Conservation (phyloP, 75 land plant genomes). For the Pseudotsuga menziesii region DNA sequence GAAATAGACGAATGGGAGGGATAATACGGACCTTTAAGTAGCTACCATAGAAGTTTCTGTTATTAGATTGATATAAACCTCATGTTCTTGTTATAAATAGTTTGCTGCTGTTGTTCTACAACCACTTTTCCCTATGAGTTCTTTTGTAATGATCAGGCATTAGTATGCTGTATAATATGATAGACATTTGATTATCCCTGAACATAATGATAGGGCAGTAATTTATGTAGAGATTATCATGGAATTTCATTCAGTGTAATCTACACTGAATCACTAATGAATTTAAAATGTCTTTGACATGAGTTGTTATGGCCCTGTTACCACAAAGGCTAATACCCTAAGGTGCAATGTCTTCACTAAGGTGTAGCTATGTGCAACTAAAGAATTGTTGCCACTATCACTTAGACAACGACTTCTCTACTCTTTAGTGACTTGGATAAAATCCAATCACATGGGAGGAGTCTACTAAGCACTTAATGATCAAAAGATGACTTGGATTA, state of each 20-base stretch:
- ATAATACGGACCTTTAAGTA: not conserved
- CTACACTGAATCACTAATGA: not conserved
- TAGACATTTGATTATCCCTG: too few species aligned
- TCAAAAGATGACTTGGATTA: too few species aligned
- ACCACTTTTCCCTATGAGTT: not conserved
- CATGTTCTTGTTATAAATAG: not conserved
- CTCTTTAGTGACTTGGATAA: too few species aligned
- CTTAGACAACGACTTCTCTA: too few species aligned
- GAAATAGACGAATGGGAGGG: not conserved
- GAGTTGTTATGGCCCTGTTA: too few species aligned
- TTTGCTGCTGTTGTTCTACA: not conserved
- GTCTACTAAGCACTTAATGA: too few species aligned
- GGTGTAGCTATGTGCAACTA: too few species aligned
- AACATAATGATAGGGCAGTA: not conserved
- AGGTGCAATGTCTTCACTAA: too few species aligned
- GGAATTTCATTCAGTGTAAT: not conserved
- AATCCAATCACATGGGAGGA: not conserved
- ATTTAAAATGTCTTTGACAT: too few species aligned
- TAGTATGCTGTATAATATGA: not conserved
- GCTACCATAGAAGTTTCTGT: not conserved
- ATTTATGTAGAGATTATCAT: not conserved
- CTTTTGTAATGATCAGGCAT: not conserved
- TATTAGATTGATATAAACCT: not conserved
- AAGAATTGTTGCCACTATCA: too few species aligned
- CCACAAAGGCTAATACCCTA: too few species aligned